Conservation (phyloP, 179 eudicot genomes). For the Amaranthus tricolor region DNA sequence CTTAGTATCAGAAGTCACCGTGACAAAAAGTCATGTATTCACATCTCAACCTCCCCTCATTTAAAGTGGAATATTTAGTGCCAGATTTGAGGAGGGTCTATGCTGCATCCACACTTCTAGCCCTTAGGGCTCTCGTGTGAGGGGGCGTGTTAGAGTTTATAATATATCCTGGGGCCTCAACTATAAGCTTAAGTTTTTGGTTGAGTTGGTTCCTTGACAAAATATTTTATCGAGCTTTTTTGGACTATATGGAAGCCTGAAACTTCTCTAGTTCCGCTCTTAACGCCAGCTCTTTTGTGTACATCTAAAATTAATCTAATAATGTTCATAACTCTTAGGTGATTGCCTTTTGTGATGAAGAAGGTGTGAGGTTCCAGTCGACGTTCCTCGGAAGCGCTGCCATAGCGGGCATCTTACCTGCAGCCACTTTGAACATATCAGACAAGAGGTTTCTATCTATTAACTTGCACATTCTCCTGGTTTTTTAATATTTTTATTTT, state of each 20-base stretch:
- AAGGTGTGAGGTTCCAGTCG: conserved; percentile 92
- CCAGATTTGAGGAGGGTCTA: too few species aligned
- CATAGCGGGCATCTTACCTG: conserved; percentile 75
- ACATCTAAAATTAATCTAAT: background rate
- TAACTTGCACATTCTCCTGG: conserved; percentile 13
- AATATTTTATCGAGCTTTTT: background rate
- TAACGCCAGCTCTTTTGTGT: background rate
- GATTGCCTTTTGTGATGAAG: conserved; percentile 97
- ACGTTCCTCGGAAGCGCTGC: conserved; percentile 98
- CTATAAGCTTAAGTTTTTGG: too few species aligned
- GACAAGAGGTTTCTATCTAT: conserved; percentile 65
- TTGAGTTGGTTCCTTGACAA: background rate
- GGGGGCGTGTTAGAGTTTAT: too few species aligned
- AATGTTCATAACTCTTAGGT: conserved; percentile 41
- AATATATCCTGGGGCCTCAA: too few species aligned
- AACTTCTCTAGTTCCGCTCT: background rate
- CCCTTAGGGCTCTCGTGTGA: too few species aligned
- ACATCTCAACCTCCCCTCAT: too few species aligned
- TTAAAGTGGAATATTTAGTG: too few species aligned
- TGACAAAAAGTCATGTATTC: too few species aligned
- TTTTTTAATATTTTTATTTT: conserved; percentile 1
- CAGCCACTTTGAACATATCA: conserved; percentile 55
- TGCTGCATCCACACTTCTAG: too few species aligned
- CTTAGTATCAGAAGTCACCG: too few species aligned
- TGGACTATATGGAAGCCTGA: background rate